Evolutionary conservation across 148 eudicot genomes (phyloP).

Genomic region (Cornus suecica): DNA sequence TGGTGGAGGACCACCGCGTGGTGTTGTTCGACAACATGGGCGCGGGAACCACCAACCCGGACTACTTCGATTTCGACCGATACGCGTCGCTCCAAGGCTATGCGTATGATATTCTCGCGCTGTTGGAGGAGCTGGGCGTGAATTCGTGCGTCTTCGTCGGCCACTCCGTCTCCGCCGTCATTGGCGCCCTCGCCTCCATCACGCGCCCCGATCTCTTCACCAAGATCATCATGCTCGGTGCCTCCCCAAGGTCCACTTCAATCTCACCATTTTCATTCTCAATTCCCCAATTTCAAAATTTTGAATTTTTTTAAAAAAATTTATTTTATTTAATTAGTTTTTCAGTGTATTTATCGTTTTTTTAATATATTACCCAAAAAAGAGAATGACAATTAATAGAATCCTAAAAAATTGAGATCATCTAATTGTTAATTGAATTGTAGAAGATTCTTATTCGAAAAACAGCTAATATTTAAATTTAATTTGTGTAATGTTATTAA

Average conservation of each 20-base stretch:
- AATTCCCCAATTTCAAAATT: no score
- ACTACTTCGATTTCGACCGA: constrained; percentile 74
- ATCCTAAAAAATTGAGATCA: no score
- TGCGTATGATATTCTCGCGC: constrained; percentile 65
- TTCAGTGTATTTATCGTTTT: no score
- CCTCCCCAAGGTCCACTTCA: constrained; percentile 65
- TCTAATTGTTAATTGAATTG: no score
- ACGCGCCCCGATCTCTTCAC: constrained; percentile 76
- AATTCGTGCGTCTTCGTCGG: constrained; percentile 66
- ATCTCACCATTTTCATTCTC: not conserved
- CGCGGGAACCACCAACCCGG: constrained; percentile 91
- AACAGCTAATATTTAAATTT: no score
- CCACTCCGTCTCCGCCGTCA: constrained; percentile 74
- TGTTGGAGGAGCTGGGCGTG: constrained; percentile 59
- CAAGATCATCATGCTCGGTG: constrained; percentile 55
- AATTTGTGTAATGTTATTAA: no score
- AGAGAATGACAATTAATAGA: no score
- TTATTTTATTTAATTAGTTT: no score
- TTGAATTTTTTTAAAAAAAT: no score
- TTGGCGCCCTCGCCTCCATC: constrained; percentile 71
- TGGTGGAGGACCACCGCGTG: constrained; percentile 57
- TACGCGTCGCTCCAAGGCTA: constrained; percentile 67
- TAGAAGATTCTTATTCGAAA: no score
- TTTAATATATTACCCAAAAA: no score
- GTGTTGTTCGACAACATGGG: constrained; percentile 86